Evolutionary conservation across 1,284 basidiomycete genomes (phyloP).

Genomic region (Polyporus tsugae): DNA sequence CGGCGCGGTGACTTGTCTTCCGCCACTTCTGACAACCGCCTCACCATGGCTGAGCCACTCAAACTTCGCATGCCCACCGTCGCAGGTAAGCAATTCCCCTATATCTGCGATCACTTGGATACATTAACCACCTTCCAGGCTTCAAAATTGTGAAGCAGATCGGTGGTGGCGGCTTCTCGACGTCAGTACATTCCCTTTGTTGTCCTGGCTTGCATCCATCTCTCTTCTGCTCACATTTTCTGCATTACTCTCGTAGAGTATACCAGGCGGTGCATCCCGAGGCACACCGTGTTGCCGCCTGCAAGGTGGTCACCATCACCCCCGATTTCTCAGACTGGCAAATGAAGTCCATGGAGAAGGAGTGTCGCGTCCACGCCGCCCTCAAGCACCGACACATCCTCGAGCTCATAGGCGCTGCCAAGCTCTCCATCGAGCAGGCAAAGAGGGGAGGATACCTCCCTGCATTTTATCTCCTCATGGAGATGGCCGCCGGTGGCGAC

Average conservation of each 20-base stretch:
- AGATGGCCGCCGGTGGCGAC: conserved; percentile 94
- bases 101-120: not conserved
- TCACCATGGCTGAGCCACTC: conserved; percentile 13
- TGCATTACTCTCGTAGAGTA: too few species aligned
- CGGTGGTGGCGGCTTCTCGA: conserved; percentile 88
- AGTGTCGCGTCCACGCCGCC: conserved; percentile 90
- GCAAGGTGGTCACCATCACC: conserved; percentile 82
- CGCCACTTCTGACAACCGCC: not conserved
- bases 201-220: too few species aligned
- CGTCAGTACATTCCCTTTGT: too few species aligned
- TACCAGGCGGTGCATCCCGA: conserved; percentile 80
- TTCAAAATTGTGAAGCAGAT: conserved; percentile 77
- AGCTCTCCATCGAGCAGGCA: conserved; percentile 59
- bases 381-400: conserved; percentile 88
- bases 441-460: conserved; percentile 46
- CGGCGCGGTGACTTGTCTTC: too few species aligned
- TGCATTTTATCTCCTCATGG: conserved; percentile 92
- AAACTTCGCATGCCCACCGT: conserved; percentile 23
- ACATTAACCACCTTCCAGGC: too few species aligned
- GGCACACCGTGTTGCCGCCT: conserved; percentile 78
- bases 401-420: conserved; percentile 82
- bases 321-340: conserved; percentile 66
- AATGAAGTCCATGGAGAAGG: conserved; percentile 88
- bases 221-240: too few species aligned
- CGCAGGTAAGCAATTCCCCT: conserved; percentile 1